A percentile compares a stretch with the other conserved stretches of the same genome.
These are phyloP conservation scores for Leishmania martiniquensis DNA, from an alignment of 208 protist genomes.

Conservation along the genomic window DNA sequence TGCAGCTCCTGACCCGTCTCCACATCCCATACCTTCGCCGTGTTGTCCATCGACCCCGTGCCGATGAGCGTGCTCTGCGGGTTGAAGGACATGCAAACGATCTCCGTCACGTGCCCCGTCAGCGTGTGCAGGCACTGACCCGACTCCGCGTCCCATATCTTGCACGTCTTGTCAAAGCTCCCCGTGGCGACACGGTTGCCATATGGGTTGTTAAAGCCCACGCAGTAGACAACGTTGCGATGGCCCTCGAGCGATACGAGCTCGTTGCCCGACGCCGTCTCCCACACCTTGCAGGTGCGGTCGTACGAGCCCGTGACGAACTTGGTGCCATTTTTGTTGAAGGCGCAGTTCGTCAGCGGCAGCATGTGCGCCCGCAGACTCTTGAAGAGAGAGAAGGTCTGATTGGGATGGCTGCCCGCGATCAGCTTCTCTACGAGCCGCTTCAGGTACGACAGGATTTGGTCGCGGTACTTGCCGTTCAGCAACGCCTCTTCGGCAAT, in stretches of 20 bases:
- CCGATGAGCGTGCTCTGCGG: constrained; percentile 90
- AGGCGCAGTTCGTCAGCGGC: constrained; percentile 97
- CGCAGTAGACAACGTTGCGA: constrained; percentile 96
- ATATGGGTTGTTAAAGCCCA: constrained; percentile 97
- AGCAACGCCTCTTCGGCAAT: constrained; percentile 92
- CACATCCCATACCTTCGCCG: constrained; percentile 94
- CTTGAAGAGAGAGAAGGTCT: constrained; percentile 95
- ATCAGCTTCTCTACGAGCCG: constrained; percentile 90
- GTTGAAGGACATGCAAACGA: constrained; percentile 96
- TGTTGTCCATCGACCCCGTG: constrained; percentile 97
- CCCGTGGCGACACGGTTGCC: constrained; percentile 95
- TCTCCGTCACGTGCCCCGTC: constrained; percentile 93
- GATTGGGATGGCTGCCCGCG: constrained; percentile 64
- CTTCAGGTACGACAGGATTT: constrained; percentile 84
- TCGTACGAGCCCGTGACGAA: constrained; percentile 97
- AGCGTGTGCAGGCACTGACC: constrained; percentile 93
- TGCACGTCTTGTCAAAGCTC: constrained; percentile 97
- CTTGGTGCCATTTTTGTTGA: constrained; percentile 95
- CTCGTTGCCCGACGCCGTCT: constrained; percentile 93
- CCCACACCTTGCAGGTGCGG: constrained; percentile 96
- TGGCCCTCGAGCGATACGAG: constrained; percentile 94
- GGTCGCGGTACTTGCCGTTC: constrained; percentile 62
- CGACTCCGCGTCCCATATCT: constrained; percentile 93
- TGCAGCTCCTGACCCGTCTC: constrained; percentile 91
- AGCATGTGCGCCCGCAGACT: constrained; percentile 96